Conservation (phyloP, 108 stramenopile species). For the Chaetoceros tenuissimus region DNA sequence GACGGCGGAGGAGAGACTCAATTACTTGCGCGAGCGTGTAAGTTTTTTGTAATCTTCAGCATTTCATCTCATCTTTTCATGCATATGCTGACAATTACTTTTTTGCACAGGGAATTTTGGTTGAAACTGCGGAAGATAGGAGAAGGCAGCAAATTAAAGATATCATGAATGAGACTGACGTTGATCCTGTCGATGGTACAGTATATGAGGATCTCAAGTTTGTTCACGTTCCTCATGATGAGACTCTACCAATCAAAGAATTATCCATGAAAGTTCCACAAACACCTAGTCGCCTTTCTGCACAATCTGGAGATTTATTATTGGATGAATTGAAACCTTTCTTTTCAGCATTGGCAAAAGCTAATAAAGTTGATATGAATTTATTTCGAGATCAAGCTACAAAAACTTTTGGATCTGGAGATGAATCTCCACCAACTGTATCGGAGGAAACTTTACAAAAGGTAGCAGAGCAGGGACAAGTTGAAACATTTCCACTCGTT, state of each 20-base stretch:
- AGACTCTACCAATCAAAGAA: constrained; percentile 37
- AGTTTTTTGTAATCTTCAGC: constrained; percentile 13
- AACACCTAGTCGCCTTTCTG: constrained; percentile 4
- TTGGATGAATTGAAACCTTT: constrained; percentile 41
- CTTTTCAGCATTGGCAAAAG: constrained; percentile 37
- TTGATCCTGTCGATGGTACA: background rate
- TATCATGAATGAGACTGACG: background rate
- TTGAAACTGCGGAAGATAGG: constrained; percentile 35
- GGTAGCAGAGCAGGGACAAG: constrained; percentile 52
- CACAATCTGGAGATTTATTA: constrained; percentile 40
- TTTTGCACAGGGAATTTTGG: constrained; percentile 18
- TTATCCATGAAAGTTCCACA: constrained; percentile 25
- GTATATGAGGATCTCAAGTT: constrained; percentile 29
- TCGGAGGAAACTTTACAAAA: constrained; percentile 23
- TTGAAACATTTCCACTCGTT: constrained; percentile 73
- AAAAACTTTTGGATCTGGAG: constrained; percentile 36
- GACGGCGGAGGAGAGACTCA: constrained; percentile 54
- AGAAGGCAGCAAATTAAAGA: background rate
- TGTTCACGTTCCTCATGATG: constrained; percentile 62
- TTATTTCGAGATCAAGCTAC: constrained; percentile 53
- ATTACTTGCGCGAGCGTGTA: constrained; percentile 56
- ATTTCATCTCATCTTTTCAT: too few species aligned
- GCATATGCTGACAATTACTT: background rate
- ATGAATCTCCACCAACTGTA: constrained; percentile 13
- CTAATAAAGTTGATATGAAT: constrained; percentile 36